phyloP scores from a whole-genome alignment of 2,329 filamentous ascomycete species.

The Cryphonectria naterciae region DNA sequence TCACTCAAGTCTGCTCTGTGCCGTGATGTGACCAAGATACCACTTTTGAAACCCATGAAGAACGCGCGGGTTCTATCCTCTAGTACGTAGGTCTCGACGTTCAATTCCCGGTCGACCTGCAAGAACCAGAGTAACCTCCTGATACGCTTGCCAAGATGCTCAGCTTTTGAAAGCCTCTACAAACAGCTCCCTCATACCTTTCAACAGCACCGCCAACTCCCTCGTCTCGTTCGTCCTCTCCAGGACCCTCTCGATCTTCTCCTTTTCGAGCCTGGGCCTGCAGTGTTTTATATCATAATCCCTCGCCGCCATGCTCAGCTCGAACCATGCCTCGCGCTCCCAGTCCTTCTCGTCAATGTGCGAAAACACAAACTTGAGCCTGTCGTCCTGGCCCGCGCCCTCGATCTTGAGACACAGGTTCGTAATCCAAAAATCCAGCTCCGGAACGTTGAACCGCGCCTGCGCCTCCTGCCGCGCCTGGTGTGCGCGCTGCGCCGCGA shows the following conservation, averaged over 20 bases:
- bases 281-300: conserved; percentile 86
- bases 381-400: conserved; percentile 80
- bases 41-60: background rate
- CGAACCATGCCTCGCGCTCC: conserved; percentile 91
- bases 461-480: conserved; percentile 80
- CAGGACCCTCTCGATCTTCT: conserved; percentile 75
- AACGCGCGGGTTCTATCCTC: background rate
- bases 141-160: background rate
- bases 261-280: conserved; percentile 79
- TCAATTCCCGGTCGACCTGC: background rate
- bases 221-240: conserved; percentile 81
- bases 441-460: conserved; percentile 85
- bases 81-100: background rate
- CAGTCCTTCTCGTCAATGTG: conserved; percentile 86
- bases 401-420: conserved; percentile 89
- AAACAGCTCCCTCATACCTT: conserved; percentile 83
- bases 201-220: conserved; percentile 72
- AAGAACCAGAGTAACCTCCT: background rate
- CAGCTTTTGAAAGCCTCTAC: conserved; percentile 65
- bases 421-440: conserved; percentile 94
- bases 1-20: background rate
- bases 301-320: conserved; percentile 77
- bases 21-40: background rate
- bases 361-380: conserved; percentile 86
- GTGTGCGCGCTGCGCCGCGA: conserved; percentile 74